Evolutionary conservation across 352 stramenopile species (phyloP).

Genomic region (Phytopythium mirpurense): DNA sequence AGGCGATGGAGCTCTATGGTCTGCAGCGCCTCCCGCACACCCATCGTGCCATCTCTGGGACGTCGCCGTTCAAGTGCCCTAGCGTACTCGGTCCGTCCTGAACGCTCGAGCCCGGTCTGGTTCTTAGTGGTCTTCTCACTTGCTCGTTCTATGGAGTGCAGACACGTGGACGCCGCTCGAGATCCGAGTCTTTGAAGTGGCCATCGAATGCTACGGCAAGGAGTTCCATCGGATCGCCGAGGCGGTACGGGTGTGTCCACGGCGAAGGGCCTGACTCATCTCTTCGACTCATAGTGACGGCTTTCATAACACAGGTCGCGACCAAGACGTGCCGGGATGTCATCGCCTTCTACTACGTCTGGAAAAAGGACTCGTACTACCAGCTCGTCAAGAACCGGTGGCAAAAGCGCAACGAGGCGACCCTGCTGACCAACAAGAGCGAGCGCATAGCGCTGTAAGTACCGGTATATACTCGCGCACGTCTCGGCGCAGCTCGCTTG

Average conservation of each 20-base stretch:
- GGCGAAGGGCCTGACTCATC: no score
- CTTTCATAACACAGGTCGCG: slow-evolving; percentile 45
- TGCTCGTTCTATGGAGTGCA: slow-evolving; percentile 10
- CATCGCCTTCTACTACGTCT: slow-evolving; percentile 84
- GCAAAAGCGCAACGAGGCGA: slow-evolving; percentile 41
- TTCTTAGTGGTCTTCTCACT: neutral
- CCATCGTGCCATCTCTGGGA: slow-evolving; percentile 44
- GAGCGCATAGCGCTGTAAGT: slow-evolving; percentile 11
- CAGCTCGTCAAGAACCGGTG: slow-evolving; percentile 76
- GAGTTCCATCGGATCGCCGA: slow-evolving; percentile 70
- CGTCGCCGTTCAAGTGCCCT: slow-evolving; percentile 38
- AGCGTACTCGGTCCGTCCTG: slow-evolving; percentile 30
- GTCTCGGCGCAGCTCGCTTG: slow-evolving; percentile 20
- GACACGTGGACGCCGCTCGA: slow-evolving; percentile 78
- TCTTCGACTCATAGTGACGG: no score
- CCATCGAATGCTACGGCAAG: slow-evolving; percentile 83
- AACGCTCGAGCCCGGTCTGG: slow-evolving; percentile 1
- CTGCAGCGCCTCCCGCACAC: slow-evolving; percentile 42
- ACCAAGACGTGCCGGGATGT: slow-evolving; percentile 70
- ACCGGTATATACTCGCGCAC: slow-evolving; percentile 11
- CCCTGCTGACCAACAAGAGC: slow-evolving; percentile 17
- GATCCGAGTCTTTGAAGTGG: slow-evolving; percentile 79
- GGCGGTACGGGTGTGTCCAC: slow-evolving; percentile 44
- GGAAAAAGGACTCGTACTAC: slow-evolving; percentile 86
- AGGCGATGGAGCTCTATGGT: slow-evolving; percentile 40